These are phyloP conservation scores for Paecilomyces niveus DNA, from an alignment of 2,329 filamentous ascomycete genomes.

Conservation along the genomic window DNA sequence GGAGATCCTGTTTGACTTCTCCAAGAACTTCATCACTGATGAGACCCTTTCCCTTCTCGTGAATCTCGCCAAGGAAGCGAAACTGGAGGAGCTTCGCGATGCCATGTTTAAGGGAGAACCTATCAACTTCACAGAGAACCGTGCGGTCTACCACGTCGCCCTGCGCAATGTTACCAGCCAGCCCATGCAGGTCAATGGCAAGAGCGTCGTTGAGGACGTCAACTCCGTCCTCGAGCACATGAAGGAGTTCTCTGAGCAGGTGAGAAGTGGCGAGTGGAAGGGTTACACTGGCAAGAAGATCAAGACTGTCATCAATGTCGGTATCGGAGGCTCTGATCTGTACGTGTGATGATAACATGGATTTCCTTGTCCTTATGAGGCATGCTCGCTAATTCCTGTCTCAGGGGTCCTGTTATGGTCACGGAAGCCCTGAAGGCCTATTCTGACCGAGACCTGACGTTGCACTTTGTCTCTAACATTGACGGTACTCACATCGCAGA, in stretches of 20 bases:
- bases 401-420: constrained; percentile 94
- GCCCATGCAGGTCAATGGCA: constrained; percentile 75
- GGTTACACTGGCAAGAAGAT: constrained; percentile 96
- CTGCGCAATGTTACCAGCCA: constrained; percentile 83
- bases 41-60: constrained; percentile 83
- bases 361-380: background rate
- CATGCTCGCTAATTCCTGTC: constrained; percentile 11
- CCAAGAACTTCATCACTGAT: constrained; percentile 95
- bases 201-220: constrained; percentile 90
- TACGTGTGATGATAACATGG: constrained; percentile 44
- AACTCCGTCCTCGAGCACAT: constrained; percentile 91
- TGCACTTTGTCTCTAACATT: constrained; percentile 99
- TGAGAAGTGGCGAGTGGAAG: constrained; percentile 93
- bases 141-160: constrained; percentile 92
- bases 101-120: constrained; percentile 95
- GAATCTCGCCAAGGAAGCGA: constrained; percentile 85
- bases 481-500: constrained; percentile 97
- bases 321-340: constrained; percentile 97
- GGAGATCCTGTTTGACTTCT: constrained; percentile 96
- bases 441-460: constrained; percentile 72
- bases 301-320: constrained; percentile 92
- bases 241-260: constrained; percentile 95
- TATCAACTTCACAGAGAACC: constrained; percentile 98
- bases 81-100: constrained; percentile 88
- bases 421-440: constrained; percentile 96